A percentile compares a stretch with the other conserved stretches of the same genome.
Conservation (phyloP, 2,329 filamentous ascomycete genomes). For the Thelonectria blattea region DNA sequence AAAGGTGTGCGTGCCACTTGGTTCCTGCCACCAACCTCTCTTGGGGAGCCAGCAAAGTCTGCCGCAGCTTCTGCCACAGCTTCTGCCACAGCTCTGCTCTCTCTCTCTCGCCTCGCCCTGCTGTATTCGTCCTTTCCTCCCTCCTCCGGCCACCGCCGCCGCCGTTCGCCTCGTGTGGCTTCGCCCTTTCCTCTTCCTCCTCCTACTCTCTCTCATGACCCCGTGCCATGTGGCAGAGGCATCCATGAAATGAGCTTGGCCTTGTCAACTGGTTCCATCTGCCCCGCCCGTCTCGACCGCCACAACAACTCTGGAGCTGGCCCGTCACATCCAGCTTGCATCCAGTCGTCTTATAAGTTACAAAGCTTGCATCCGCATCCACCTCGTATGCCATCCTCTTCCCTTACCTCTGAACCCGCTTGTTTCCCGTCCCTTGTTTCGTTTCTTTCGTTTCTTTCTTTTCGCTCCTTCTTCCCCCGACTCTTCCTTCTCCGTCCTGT, state of each 20-base stretch:
- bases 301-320: constrained; percentile 51
- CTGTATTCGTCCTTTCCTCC: constrained; percentile 24
- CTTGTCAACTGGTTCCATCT: constrained; percentile 50
- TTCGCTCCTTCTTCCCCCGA: constrained; percentile 1
- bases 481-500: not conserved
- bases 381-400: constrained; percentile 32
- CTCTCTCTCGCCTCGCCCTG: constrained; percentile 12
- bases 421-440: constrained; percentile 5
- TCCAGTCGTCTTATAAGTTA: constrained; percentile 29
- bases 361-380: constrained; percentile 35
- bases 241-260: constrained; percentile 53
- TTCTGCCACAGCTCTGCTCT: constrained; percentile 12
- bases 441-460: not conserved
- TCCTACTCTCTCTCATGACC: constrained; percentile 31
- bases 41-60: not conserved
- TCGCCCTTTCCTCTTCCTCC: constrained; percentile 41
- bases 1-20: constrained; percentile 9
- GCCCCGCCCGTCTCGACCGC: constrained; percentile 49
- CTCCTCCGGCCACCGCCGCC: constrained; percentile 11
- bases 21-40: not conserved
- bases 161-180: constrained; percentile 47
- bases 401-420: constrained; percentile 24
- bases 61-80: constrained; percentile 17
- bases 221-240: constrained; percentile 40
- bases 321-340: constrained; percentile 53